Percentiles rank a stretch among this genome's conserved stretches.
phyloP scores from a whole-genome alignment of 441 rosid species.

The Erysimum cheiri region DNA sequence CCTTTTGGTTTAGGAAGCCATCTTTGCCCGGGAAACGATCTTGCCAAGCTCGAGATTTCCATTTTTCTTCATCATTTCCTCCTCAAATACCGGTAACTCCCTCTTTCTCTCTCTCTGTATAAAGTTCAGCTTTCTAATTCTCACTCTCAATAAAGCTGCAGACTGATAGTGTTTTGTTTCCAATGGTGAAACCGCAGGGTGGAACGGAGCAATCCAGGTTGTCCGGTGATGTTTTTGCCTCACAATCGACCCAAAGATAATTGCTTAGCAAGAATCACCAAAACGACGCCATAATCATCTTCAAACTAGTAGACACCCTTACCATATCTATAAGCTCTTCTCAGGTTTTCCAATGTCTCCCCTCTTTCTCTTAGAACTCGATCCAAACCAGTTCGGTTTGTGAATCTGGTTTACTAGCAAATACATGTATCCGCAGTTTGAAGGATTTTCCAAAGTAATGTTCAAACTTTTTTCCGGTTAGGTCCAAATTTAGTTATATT shows the following conservation, averaged over 20 bases:
- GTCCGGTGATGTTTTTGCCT: constrained; percentile 45
- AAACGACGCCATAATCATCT: constrained; percentile 29
- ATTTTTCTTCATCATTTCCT: constrained; percentile 87
- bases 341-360: constrained; percentile 23
- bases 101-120: background rate
- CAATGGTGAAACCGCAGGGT: constrained; percentile 48
- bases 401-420: constrained; percentile 14
- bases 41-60: constrained; percentile 83
- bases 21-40: constrained; percentile 90
- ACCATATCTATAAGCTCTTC: constrained; percentile 2
- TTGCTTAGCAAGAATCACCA: constrained; percentile 47
- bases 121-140: constrained; percentile 1
- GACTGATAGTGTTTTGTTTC: constrained; percentile 11
- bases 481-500: background rate
- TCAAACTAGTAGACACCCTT: constrained; percentile 22
- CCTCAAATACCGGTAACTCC: constrained; percentile 57
- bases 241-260: constrained; percentile 47
- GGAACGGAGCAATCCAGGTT: constrained; percentile 58
- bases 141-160: background rate
- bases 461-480: background rate
- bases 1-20: constrained; percentile 92
- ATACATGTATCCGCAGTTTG: constrained; percentile 1
- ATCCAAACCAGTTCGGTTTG: constrained; percentile 26
- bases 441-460: constrained; percentile 6
- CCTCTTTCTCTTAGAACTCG: constrained; percentile 1